Evolutionary conservation across 2,329 filamentous ascomycete species (phyloP).

Genomic region (Hypoxylon sp.): DNA sequence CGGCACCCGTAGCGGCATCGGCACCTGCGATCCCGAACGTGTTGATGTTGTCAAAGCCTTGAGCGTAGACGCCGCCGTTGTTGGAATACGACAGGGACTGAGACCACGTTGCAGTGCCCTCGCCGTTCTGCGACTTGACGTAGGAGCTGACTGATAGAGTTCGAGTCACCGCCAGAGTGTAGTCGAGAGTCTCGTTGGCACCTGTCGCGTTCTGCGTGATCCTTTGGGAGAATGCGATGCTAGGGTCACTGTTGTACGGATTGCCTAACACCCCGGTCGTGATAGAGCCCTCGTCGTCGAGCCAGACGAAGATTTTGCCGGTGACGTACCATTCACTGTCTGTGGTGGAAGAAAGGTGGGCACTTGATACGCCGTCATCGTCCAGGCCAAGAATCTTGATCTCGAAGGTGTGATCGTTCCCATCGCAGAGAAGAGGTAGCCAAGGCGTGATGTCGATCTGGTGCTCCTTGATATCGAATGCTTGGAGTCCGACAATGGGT

Average conservation of each 20-base stretch:
- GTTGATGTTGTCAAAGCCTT: constrained; percentile 53
- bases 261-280: constrained; percentile 65
- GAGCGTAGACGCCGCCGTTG: constrained; percentile 57
- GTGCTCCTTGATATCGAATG: constrained; percentile 83
- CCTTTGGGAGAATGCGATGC: constrained; percentile 65
- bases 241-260: constrained; percentile 57
- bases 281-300: constrained; percentile 66
- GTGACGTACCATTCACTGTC: constrained; percentile 81
- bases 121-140: constrained; percentile 65
- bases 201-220: constrained; percentile 65
- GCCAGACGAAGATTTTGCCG: constrained; percentile 86
- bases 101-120: constrained; percentile 64
- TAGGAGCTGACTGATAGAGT: constrained; percentile 67
- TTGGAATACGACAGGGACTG: constrained; percentile 72
- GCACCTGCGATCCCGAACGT: constrained; percentile 60
- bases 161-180: constrained; percentile 70
- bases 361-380: constrained; percentile 66
- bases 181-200: constrained; percentile 71
- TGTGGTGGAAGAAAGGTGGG: constrained; percentile 68
- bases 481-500: constrained; percentile 82
- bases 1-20: constrained; percentile 57
- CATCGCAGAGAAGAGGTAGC: constrained; percentile 78
- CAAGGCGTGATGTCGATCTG: constrained; percentile 88
- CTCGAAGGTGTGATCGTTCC: constrained; percentile 74
- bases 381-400: constrained; percentile 77